A percentile compares a stretch with the other conserved stretches of the same genome.
Conservation (phyloP, 2,329 filamentous ascomycete genomes). For the Pyrenochaeta sp. region DNA sequence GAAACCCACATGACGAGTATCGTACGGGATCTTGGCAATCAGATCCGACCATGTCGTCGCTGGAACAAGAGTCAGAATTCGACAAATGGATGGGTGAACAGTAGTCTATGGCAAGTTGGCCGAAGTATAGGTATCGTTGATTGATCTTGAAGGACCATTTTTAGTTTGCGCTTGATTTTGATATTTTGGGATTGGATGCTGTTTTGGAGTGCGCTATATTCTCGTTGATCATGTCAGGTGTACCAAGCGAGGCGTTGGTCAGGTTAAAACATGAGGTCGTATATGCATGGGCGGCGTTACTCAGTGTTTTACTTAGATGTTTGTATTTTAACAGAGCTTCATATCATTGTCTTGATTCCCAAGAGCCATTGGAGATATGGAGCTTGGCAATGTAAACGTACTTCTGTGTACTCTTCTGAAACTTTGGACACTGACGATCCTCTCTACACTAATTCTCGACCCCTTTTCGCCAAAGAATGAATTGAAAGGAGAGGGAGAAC, state of each 20-base stretch:
- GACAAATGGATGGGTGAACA: constrained; percentile 56
- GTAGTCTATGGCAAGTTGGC: constrained; percentile 10
- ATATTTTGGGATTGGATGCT: no score
- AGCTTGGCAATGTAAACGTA: no score
- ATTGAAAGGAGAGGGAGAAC: no score
- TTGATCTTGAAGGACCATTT: neutral
- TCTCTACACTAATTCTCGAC: no score
- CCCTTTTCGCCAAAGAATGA: no score
- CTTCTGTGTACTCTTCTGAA: no score
- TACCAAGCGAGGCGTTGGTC: constrained; percentile 12
- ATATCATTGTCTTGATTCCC: neutral
- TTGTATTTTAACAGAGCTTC: constrained; percentile 6
- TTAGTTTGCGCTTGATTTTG: neutral
- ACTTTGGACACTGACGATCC: no score
- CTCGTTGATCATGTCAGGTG: neutral
- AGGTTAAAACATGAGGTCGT: constrained; percentile 3
- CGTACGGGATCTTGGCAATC: constrained; percentile 48
- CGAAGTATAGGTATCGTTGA: neutral
- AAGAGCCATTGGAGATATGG: neutral
- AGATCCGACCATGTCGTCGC: constrained; percentile 44
- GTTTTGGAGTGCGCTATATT: no score
- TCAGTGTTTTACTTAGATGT: constrained; percentile 10
- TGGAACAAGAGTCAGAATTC: constrained; percentile 55
- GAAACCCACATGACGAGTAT: constrained; percentile 33
- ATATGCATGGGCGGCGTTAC: constrained; percentile 14